phyloP scores from a whole-genome alignment of 2,329 filamentous ascomycete species.

The Teratosphaeria pseudoeucalypti region DNA sequence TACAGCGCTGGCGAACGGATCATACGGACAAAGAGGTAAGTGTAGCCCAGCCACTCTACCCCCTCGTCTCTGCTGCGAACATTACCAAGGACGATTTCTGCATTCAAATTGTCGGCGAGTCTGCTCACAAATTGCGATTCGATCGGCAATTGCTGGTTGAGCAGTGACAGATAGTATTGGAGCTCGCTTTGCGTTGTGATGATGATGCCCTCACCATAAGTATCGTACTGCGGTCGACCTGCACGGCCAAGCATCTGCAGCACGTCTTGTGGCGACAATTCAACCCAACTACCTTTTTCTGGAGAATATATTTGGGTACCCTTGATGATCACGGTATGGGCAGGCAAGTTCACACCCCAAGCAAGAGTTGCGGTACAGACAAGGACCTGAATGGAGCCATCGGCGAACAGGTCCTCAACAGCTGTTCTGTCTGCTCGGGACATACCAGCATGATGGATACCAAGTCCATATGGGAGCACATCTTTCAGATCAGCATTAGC shows the following conservation, averaged over 20 bases:
- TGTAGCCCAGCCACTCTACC: conserved; percentile 98
- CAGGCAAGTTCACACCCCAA: conserved; percentile 97
- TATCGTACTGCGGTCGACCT: conserved; percentile 91
- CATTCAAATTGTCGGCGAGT: conserved; percentile 90
- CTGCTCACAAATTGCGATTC: conserved; percentile 93
- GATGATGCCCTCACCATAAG: conserved; percentile 96
- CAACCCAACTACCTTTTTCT: conserved; percentile 97
- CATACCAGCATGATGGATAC: conserved; percentile 98
- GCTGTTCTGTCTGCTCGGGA: conserved; percentile 87
- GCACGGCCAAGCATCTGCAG: conserved; percentile 98
- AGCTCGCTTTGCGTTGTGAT: conserved; percentile 93
- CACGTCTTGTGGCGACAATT: conserved; percentile 92
- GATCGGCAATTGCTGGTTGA: conserved; percentile 95
- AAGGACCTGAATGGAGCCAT: conserved; percentile 85
- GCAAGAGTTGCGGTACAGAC: conserved; percentile 97
- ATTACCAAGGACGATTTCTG: conserved; percentile 90
- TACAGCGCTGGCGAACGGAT: conserved; percentile 88
- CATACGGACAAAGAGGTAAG: conserved; percentile 97
- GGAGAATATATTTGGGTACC: conserved; percentile 96
- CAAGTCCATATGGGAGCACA: conserved; percentile 88
- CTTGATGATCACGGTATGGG: conserved; percentile 98
- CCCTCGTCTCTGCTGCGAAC: conserved; percentile 85
- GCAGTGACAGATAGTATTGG: conserved; percentile 89
- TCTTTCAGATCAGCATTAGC: conserved; percentile 86
- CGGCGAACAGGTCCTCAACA: conserved; percentile 87